Evolutionary conservation across 305 asterid species (phyloP).

Genomic region (Fraxinus paxiana): DNA sequence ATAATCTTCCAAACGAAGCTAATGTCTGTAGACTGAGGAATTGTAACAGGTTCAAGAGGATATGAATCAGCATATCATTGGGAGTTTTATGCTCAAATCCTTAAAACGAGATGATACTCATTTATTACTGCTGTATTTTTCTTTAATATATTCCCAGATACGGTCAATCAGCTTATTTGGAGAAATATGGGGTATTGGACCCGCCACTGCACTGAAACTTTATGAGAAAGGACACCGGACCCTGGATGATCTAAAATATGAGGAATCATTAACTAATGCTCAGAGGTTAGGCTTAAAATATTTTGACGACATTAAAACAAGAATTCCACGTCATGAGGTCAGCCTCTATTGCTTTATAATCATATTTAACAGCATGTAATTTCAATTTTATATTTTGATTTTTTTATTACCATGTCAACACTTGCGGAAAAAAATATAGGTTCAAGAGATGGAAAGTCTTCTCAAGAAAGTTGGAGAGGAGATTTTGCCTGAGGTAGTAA

Average conservation of each 20-base stretch:
- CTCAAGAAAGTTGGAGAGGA: slow-evolving; percentile 71
- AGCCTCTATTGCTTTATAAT: slow-evolving; percentile 20
- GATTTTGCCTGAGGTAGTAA: slow-evolving; percentile 74
- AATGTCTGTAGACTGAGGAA: slow-evolving; percentile 1
- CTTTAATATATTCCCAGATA: slow-evolving; percentile 44
- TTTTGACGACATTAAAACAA: slow-evolving; percentile 74
- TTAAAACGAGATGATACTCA: not conserved
- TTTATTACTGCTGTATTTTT: slow-evolving; percentile 15
- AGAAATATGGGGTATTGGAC: slow-evolving; percentile 97
- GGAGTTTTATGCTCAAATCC: not conserved
- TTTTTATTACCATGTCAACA: slow-evolving; percentile 3
- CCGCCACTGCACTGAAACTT: slow-evolving; percentile 78
- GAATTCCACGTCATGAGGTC: slow-evolving; percentile 89
- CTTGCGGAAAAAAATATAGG: slow-evolving; percentile 39
- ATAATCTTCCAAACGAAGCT: slow-evolving; percentile 2
- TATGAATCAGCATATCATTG: not conserved
- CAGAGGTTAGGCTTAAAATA: slow-evolving; percentile 81
- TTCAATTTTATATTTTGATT: not conserved
- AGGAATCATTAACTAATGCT: slow-evolving; percentile 67
- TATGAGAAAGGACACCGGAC: slow-evolving; percentile 87
- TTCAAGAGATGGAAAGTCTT: slow-evolving; percentile 77
- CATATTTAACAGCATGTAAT: slow-evolving; percentile 5
- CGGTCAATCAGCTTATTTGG: slow-evolving; percentile 84
- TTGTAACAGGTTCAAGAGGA: slow-evolving; percentile 12
- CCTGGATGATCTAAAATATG: slow-evolving; percentile 64